Base-by-base conservation (phyloP, 2,329 filamentous ascomycete species). In the Scedosporium minutisporum region DNA sequence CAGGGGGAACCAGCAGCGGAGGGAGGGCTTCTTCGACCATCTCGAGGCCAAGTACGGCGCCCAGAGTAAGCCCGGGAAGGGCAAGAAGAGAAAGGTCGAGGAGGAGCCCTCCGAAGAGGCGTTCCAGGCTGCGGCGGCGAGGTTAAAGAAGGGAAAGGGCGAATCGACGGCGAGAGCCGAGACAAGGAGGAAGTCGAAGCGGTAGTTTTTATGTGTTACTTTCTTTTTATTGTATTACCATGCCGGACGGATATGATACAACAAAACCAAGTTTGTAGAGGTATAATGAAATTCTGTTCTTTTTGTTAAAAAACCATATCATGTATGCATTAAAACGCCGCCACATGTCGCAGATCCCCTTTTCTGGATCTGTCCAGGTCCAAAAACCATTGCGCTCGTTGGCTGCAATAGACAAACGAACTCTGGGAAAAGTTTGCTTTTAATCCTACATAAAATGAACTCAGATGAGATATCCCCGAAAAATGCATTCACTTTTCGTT, bases 41-140 rank as follows among this genome's bases (percentile, higher is more conserved):
- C 74, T 96, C 59, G 90, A 90, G 63, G 89, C 87, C 58, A 96
- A 93, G 75, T 96, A 96, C 72, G 77, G 78, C 6, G 71, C 71
- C 14, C 70, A 69, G 59, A 68, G 70, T 60, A 77, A 79, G 64
- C 67, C 71, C 0, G 80, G 79, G 73, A 85, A 82, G 69, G 79
- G 78, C 10, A 85, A 83, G 70, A 78, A 81, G 66, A 76, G 74
- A 27, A 72, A 70, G 0, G 78, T 83, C 0, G 87, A 91, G 67
- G 87, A 89, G 65, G 82, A 84, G 69, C 82, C 83, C 1, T 82
- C 81, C 0, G 85, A 87, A 65, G 83, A 85, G 67, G 83, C 80
- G 0, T 87, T 87, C 63, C 80, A 85, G 64, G 81, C 80, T 5
- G 81, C 83, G 4, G 82, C 82, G 1, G 77, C 79, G 10, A 80